These are phyloP conservation scores for Cytospora piceae DNA, from an alignment of 2,329 filamentous ascomycete genomes.

Conservation along the genomic window DNA sequence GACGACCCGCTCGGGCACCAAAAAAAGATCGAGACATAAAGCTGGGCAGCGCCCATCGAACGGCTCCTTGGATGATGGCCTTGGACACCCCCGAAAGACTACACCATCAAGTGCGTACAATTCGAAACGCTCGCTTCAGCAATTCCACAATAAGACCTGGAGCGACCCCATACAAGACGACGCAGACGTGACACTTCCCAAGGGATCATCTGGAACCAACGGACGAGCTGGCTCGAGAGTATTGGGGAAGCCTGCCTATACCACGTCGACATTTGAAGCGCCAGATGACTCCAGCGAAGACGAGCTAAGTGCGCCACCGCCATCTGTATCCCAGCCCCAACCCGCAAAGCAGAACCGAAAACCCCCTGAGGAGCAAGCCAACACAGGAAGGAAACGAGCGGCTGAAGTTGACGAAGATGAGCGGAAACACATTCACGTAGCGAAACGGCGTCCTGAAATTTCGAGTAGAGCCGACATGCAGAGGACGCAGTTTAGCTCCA, in stretches of 20 bases:
- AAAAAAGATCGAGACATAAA: constrained; percentile 15
- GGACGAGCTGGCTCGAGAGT: neutral
- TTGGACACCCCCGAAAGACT: neutral
- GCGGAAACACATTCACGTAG: neutral
- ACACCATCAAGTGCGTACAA: constrained; percentile 2
- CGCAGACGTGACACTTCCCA: neutral
- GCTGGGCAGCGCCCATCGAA: neutral
- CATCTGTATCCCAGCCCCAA: neutral
- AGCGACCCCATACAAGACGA: constrained; percentile 24
- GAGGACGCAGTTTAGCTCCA: constrained; percentile 7
- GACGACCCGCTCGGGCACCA: neutral
- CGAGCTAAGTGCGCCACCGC: constrained; percentile 13
- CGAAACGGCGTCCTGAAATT: constrained; percentile 14
- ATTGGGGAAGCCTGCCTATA: neutral
- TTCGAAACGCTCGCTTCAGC: neutral
- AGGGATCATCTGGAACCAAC: neutral
- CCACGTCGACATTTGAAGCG: neutral
- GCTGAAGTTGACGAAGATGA: constrained; percentile 1
- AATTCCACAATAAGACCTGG: neutral
- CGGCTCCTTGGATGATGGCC: neutral
- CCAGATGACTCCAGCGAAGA: constrained; percentile 14
- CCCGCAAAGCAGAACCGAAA: neutral
- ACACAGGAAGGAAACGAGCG: constrained; percentile 14
- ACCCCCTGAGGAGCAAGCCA: neutral
- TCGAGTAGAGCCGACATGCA: constrained; percentile 12